Evolutionary conservation across 352 stramenopile species (phyloP).

Genomic region (Phytophthora kernoviae): DNA sequence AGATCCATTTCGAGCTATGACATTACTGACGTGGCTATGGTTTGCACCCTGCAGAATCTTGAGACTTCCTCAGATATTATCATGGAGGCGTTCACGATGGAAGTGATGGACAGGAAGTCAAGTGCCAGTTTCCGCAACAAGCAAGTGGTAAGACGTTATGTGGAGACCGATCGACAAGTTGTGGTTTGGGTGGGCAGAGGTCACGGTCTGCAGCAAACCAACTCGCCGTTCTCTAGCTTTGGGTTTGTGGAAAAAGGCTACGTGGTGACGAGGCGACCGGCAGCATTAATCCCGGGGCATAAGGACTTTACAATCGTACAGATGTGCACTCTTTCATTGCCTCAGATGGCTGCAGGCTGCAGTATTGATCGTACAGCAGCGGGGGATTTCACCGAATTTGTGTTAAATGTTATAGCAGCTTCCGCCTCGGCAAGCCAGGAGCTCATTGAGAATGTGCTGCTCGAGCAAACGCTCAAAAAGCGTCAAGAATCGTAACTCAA

Average conservation of each 20-base stretch:
- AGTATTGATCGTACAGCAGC: slow-evolving; percentile 34
- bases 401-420: slow-evolving; percentile 42
- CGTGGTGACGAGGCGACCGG: slow-evolving; percentile 54
- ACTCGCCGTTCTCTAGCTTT: slow-evolving; percentile 42
- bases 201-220: slow-evolving; percentile 17
- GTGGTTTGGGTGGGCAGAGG: slow-evolving; percentile 44
- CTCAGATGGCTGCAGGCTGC: slow-evolving; percentile 41
- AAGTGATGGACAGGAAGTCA: slow-evolving; percentile 33
- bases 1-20: no score
- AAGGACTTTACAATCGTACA: slow-evolving; percentile 51
- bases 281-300: slow-evolving; percentile 12
- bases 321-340: slow-evolving; percentile 58
- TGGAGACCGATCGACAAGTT: slow-evolving; percentile 40
- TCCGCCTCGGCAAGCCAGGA: slow-evolving; percentile 50
- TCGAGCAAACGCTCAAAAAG: slow-evolving; percentile 35
- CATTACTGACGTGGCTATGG: no score
- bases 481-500: no score
- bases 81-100: slow-evolving; percentile 50
- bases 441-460: slow-evolving; percentile 61
- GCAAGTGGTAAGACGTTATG: slow-evolving; percentile 43
- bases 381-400: slow-evolving; percentile 56
- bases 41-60: slow-evolving; percentile 14
- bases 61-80: slow-evolving; percentile 41
- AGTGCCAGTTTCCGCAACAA: slow-evolving; percentile 39
- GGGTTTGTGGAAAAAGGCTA: slow-evolving; percentile 66